Evolutionary conservation across 768 basidiomycete species (phyloP).

Genomic region (Pisolithus albus): DNA sequence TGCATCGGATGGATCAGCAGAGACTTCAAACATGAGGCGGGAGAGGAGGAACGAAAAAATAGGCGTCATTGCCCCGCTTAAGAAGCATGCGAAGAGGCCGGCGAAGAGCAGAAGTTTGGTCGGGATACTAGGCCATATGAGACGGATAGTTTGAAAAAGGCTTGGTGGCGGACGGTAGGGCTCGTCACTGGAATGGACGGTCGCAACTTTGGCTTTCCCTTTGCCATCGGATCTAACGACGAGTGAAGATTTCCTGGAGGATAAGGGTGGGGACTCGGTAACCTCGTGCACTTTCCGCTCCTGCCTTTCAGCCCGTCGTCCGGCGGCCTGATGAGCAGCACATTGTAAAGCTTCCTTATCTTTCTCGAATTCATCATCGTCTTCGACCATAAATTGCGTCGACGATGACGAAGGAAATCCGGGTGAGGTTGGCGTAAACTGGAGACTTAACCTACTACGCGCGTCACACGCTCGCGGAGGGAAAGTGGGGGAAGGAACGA

Average conservation of each 20-base stretch:
- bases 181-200: no score
- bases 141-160: constrained; percentile 38
- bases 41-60: constrained; percentile 89
- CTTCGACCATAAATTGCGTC: constrained; percentile 22
- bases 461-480: constrained; percentile 25
- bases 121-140: constrained; percentile 66
- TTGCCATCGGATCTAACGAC: no score
- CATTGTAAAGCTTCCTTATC: constrained; percentile 39
- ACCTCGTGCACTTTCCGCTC: constrained; percentile 7
- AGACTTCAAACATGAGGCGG: constrained; percentile 68
- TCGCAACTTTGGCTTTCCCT: no score
- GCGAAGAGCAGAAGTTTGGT: constrained; percentile 61
- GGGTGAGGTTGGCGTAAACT: constrained; percentile 55
- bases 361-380: constrained; percentile 36
- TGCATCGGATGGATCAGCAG: constrained; percentile 58
- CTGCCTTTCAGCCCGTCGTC: constrained; percentile 26
- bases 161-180: constrained; percentile 8
- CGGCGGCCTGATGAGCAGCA: constrained; percentile 34
- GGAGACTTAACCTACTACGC: constrained; percentile 43
- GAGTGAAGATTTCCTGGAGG: constrained; percentile 1
- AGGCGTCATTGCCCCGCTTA: constrained; percentile 82
- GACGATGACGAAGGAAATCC: constrained; percentile 19
- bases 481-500: constrained; percentile 25
- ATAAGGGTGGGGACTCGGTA: constrained; percentile 6
- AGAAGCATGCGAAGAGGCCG: constrained; percentile 62